phyloP scores from a whole-genome alignment of 371 early-diverging fungal genomes.

The Mucor piriformis region DNA sequence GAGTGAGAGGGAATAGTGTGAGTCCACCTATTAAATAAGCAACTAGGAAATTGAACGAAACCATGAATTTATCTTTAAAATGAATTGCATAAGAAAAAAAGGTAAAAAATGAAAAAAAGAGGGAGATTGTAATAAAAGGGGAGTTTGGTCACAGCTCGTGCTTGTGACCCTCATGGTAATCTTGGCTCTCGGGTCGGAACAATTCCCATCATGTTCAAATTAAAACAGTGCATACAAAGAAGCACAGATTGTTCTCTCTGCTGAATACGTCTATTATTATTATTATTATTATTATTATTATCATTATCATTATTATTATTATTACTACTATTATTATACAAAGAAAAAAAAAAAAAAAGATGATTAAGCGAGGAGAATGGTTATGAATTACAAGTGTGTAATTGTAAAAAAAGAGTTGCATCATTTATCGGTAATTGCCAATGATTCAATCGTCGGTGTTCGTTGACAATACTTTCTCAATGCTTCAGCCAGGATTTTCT shows the following conservation, averaged over 20 bases:
- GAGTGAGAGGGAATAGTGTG: constrained; percentile 41
- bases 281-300: too few relatives aligned
- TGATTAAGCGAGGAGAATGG: too few relatives aligned
- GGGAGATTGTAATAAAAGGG: constrained; percentile 7
- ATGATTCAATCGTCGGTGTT: neutral
- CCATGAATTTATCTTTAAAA: neutral
- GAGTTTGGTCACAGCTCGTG: constrained; percentile 8
- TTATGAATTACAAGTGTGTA: neutral
- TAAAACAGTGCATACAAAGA: neutral
- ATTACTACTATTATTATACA: too few relatives aligned
- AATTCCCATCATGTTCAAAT: neutral
- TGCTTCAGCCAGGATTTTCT: constrained; percentile 32
- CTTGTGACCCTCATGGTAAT: constrained; percentile 24
- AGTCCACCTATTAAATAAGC: constrained; percentile 43
- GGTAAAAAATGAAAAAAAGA: constrained; percentile 4
- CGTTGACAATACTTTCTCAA: constrained; percentile 28
- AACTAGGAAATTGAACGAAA: constrained; percentile 13
- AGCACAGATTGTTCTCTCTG: neutral
- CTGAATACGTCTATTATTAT: neutral
- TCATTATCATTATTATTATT: too few relatives aligned
- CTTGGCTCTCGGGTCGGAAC: neutral
- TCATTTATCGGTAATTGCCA: constrained; percentile 6
- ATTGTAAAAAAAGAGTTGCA: neutral
- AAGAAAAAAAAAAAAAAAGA: too few relatives aligned
- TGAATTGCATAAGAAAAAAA: constrained; percentile 2